phyloP scores from a whole-genome alignment of 1,139 yeast genomes.

The Candida sanyaensis region DNA sequence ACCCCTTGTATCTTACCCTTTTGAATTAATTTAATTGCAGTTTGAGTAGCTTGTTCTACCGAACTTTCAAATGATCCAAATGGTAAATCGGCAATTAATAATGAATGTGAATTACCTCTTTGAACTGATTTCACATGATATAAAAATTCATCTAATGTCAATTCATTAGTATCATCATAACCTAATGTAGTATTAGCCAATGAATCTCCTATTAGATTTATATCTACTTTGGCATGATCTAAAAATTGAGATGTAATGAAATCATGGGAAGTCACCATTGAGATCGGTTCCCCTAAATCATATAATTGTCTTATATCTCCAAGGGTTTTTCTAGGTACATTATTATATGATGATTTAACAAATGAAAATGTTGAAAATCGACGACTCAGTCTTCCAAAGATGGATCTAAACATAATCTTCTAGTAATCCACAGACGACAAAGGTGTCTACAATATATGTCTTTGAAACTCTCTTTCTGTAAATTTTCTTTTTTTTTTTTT shows the following conservation, averaged over 20 bases:
- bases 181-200: conserved; percentile 92
- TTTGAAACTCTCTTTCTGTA: too few species aligned
- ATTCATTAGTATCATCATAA: conserved; percentile 71
- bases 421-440: background rate
- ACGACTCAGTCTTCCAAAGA: conserved; percentile 3
- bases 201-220: conserved; percentile 86
- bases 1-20: conserved; percentile 72
- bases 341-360: conserved; percentile 14
- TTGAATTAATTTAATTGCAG: conserved; percentile 63
- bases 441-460: too few species aligned
- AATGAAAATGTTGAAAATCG: conserved; percentile 5
- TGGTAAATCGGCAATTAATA: conserved; percentile 85
- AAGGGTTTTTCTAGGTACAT: conserved; percentile 29
- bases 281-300: conserved; percentile 51
- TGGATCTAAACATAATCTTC: background rate
- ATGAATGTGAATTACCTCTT: conserved; percentile 66
- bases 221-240: conserved; percentile 68
- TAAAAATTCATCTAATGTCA: conserved; percentile 75
- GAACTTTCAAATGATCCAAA: conserved; percentile 82
- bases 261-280: conserved; percentile 88
- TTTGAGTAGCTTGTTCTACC: conserved; percentile 61
- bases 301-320: conserved; percentile 47
- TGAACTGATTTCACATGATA: conserved; percentile 76
- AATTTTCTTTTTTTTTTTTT: too few species aligned
- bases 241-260: conserved; percentile 75